A percentile compares a stretch with the other conserved stretches of the same genome.
Conservation (phyloP, 352 stramenopile species). For the Globisporangium nodosum region DNA sequence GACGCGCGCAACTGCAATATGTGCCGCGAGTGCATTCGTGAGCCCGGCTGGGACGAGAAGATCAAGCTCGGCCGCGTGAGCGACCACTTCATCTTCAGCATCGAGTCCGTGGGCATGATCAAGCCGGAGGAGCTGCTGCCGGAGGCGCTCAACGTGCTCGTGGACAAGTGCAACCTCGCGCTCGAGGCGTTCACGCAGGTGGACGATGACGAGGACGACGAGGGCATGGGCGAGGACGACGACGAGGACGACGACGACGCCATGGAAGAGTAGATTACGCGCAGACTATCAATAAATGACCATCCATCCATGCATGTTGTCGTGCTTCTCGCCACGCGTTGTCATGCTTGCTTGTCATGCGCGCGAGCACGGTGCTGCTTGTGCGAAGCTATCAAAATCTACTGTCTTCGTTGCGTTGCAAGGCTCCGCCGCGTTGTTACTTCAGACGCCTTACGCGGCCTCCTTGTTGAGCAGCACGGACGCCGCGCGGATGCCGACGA, state of each 20-base stretch:
- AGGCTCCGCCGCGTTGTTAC: background rate
- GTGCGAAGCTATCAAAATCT: background rate
- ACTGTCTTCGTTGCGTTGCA: background rate
- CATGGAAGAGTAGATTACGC: slow-evolving; percentile 19
- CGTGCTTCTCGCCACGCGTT: background rate
- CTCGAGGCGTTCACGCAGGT: slow-evolving; percentile 71
- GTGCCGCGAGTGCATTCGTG: slow-evolving; percentile 95
- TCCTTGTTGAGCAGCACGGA: slow-evolving; percentile 71
- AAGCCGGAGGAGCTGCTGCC: slow-evolving; percentile 75
- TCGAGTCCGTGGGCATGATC: slow-evolving; percentile 85
- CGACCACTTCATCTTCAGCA: slow-evolving; percentile 96
- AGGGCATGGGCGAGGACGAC: slow-evolving; percentile 34
- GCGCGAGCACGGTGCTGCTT: no score
- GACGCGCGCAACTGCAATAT: slow-evolving; percentile 91
- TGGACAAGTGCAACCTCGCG: slow-evolving; percentile 79
- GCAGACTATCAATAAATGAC: slow-evolving; percentile 23
- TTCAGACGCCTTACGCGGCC: slow-evolving; percentile 23
- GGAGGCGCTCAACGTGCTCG: slow-evolving; percentile 75
- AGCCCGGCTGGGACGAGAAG: slow-evolving; percentile 77
- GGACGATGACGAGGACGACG: slow-evolving; percentile 45
- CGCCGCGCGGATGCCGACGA: slow-evolving; percentile 65
- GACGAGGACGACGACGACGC: slow-evolving; percentile 64
- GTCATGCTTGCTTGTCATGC: no score
- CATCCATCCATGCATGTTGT: slow-evolving; percentile 7
- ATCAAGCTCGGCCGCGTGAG: slow-evolving; percentile 89